Base-by-base conservation (phyloP, 805 yeast genomes). In the Barnettozyma siamensis region DNA sequence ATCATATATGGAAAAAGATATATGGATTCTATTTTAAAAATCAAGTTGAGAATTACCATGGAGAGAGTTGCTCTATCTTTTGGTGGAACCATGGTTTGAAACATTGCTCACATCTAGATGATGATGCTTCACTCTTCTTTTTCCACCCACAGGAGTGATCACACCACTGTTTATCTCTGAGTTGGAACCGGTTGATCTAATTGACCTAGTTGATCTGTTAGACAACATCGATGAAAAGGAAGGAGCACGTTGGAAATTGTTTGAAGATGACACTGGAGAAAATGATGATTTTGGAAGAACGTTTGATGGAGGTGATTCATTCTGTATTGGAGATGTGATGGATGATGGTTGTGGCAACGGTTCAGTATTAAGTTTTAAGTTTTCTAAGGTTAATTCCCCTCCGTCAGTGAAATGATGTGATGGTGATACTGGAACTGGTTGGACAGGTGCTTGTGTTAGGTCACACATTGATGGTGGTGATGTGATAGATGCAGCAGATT, bases 51-150 rank as follows among this genome's bases (percentile, higher is more conserved):
- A 21, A 21, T 21, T 5, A 27, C 13, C 16, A 16, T 17, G 17
- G 23, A 15, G 16, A 34, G 15, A 17, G 4, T 4, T 3, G 8
- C 9, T 33, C 19, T 15, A 43, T 35, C 33, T 35, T 31, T 34
- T 34, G 16, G 12, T 10, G 7, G 27, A 13, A 6, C 47, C 45
- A 32, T 45, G 49, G 16, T 43, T 43, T 8, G 34, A 35, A 1
- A 49, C 44, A 27, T 39, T 43, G 17, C 44, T 35, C 24, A 55
- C 49, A 31, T 54, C 58, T 41, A 55, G 36, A 40, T 57, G 61
- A 32, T 54, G 51, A 39, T 57, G 61, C 35, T 39, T 54, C 10
- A 41, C 21, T 20, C 31, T 37, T 33, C 40, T 49, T 24, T 35
- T 51, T 26, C 45, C 35, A 10, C 7, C n/a, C 7, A 39, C 17